Conservation (phyloP, 305 asterid species). For the Caryopteris hybrid region DNA sequence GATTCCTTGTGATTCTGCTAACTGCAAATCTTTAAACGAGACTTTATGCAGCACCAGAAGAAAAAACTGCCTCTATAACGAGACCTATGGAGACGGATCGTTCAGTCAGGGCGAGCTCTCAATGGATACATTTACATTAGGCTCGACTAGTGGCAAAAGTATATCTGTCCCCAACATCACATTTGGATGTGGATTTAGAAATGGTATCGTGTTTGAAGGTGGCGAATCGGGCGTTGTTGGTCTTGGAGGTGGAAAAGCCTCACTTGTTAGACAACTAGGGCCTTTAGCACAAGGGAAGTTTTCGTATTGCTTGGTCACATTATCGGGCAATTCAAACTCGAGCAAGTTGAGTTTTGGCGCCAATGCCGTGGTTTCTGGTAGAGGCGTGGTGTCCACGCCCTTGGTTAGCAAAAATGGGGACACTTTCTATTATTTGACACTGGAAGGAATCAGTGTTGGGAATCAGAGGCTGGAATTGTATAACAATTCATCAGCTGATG, state of each 20-base stretch:
- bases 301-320: constrained; percentile 46
- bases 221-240: constrained; percentile 47
- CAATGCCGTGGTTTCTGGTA: constrained; percentile 25
- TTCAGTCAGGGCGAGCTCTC: constrained; percentile 31
- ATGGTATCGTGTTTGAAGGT: constrained; percentile 13
- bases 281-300: constrained; percentile 24
- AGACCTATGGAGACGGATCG: constrained; percentile 30
- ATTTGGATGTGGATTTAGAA: constrained; percentile 43
- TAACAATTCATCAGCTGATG: too few relatives aligned
- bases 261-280: constrained; percentile 42
- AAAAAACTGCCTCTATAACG: constrained; percentile 13
- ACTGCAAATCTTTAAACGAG: neutral
- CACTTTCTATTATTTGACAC: constrained; percentile 28
- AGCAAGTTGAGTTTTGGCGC: constrained; percentile 44
- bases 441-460: constrained; percentile 43
- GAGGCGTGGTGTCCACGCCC: constrained; percentile 44
- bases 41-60: constrained; percentile 6
- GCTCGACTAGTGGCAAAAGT: neutral
- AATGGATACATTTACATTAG: constrained; percentile 23
- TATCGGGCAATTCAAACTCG: neutral
- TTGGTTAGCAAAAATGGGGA: neutral
- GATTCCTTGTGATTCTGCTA: constrained; percentile 21
- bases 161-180: constrained; percentile 4
- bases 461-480: constrained; percentile 1
- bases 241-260: constrained; percentile 35